Evolutionary conservation across 192 early-diverging fungal species (phyloP), one percentile per base, ranked within the genome.

Genomic region (Tieghemiomyces parasiticus): DNA sequence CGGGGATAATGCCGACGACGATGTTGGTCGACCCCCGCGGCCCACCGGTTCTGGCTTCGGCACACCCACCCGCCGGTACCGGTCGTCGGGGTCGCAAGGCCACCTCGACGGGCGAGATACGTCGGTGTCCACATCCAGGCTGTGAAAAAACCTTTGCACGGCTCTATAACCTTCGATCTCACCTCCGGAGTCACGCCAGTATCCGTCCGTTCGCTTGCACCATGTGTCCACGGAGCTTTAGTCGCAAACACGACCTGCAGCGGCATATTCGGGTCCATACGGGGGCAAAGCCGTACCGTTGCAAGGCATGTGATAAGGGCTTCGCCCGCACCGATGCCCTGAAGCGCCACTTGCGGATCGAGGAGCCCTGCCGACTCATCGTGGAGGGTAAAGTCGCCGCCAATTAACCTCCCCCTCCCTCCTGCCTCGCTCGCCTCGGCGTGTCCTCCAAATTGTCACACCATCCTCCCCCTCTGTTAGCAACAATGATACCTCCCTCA

Each of bases 251-350:
- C 63, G 88, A 90, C 75, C 69, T 86, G 29, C 77, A 85, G 56
- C 69, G 88, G 24, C 87, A 90, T 52, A 75, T 74, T 32, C 70
- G 81, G 34, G 74, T 81, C 14, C 81, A 83, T 48, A 80, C 81
- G 0, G 81, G 81, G 0, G 78, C 69, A 13, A 83, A 81, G 42
- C 83, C 89, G 0, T 87, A 86, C 73, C 65, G 68, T 8, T 91
- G 89, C 64, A 61, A 71, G 24, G 68, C 67, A 24, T 92, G 89
- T 66, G 60, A 74, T 38, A 74, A 79, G 34, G 75, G 78, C 2
- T 92, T 90, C 78, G 78, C 82, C 4, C 72, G 88, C 22, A 85
- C 83, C 10, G 87, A 91, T 72, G 88, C 88, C 14, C 66, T 87
- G 25, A 74, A 80, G 60, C 70, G 88, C 14, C 87, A 90, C 56